Conservation (phyloP, 345 rosid species). For the Dipteronia sinensis region DNA sequence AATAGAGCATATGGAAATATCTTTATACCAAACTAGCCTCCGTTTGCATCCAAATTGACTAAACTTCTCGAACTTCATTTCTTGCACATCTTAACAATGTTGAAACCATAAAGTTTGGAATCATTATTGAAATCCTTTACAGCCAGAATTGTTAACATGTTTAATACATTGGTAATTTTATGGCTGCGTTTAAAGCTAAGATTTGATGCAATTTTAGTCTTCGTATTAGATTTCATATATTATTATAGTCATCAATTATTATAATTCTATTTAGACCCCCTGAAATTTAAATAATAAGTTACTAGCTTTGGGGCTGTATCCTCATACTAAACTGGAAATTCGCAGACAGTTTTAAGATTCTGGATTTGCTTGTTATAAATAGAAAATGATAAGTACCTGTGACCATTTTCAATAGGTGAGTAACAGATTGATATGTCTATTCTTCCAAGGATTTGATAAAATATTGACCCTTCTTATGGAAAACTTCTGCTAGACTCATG, state of each 20-base stretch:
- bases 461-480: background rate
- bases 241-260: background rate
- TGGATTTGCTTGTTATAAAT: background rate
- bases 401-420: background rate
- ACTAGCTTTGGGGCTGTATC: background rate
- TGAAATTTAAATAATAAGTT: background rate
- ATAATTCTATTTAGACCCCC: background rate
- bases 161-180: background rate
- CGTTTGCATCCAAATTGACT: constrained; percentile 3
- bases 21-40: background rate
- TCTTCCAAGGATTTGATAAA: too few species aligned
- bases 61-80: background rate
- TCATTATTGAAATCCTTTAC: background rate
- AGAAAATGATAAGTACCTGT: background rate
- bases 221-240: background rate
- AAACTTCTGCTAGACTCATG: background rate
- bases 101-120: background rate
- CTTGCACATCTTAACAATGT: background rate
- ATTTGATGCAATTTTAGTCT: background rate
- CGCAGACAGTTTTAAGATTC: background rate
- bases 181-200: background rate
- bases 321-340: background rate
- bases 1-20: background rate
- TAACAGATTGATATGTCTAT: too few species aligned
- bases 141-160: background rate